A percentile compares a stretch with the other conserved stretches of the same genome.
These are phyloP conservation scores for Rubia balearica DNA, from an alignment of 305 asterid genomes.

Conservation along the genomic window DNA sequence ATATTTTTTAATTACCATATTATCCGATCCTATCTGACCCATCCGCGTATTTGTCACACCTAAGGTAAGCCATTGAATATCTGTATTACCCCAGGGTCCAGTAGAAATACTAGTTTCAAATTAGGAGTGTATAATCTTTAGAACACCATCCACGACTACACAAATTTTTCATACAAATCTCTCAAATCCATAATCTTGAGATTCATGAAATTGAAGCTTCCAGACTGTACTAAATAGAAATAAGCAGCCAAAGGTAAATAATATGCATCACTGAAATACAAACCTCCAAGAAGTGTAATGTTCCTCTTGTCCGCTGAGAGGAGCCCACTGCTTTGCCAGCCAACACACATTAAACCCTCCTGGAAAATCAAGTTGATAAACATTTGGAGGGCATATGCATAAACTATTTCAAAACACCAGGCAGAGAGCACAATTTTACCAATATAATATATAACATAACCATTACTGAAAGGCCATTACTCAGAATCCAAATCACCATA, in stretches of 20 bases:
- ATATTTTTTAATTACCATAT: too few relatives aligned
- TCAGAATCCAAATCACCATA: not conserved
- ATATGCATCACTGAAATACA: conserved; percentile 6
- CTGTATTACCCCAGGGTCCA: not conserved
- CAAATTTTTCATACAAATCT: not conserved
- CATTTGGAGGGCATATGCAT: not conserved
- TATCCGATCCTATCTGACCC: too few relatives aligned
- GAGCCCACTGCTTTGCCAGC: conserved; percentile 90
- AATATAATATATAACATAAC: not conserved
- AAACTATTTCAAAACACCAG: not conserved
- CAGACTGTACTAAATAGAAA: not conserved
- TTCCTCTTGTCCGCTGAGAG: conserved; percentile 67
- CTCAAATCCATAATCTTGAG: not conserved
- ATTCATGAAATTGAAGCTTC: not conserved
- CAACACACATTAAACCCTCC: conserved; percentile 90
- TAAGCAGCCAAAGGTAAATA: not conserved
- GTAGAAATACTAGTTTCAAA: not conserved
- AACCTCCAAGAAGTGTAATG: conserved; percentile 92
- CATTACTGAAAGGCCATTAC: not conserved
- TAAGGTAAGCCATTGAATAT: not conserved
- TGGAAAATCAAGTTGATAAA: conserved; percentile 26
- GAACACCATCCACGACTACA: not conserved
- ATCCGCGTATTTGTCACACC: too few relatives aligned
- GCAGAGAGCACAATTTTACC: conserved; percentile 1
- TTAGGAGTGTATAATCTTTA: not conserved